These are phyloP conservation scores for Aspergillus calidoustus DNA, from an alignment of 2,329 filamentous ascomycete species.

Conservation along the genomic window DNA sequence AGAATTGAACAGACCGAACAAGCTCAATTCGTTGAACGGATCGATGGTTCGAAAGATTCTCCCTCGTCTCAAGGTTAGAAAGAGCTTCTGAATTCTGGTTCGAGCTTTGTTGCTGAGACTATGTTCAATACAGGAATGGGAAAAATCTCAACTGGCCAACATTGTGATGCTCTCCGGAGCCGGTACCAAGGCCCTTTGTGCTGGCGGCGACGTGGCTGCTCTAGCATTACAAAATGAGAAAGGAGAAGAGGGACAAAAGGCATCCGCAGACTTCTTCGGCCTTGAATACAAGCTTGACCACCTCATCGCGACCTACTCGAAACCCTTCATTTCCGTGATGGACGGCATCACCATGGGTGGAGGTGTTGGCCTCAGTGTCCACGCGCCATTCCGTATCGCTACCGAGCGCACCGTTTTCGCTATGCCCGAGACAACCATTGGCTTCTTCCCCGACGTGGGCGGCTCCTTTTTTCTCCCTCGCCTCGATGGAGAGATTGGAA, in stretches of 20 bases:
- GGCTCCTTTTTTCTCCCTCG: constrained; percentile 94
- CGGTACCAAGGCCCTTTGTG: constrained; percentile 84
- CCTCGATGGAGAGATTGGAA: constrained; percentile 84
- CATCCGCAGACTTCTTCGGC: constrained; percentile 83
- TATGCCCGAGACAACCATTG: constrained; percentile 98
- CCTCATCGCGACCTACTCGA: constrained; percentile 88
- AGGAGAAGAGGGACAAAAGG: constrained; percentile 70
- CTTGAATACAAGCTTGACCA: constrained; percentile 97
- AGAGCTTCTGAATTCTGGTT: neutral
- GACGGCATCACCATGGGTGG: constrained; percentile 99
- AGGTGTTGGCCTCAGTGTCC: constrained; percentile 89
- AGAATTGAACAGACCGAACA: constrained; percentile 89
- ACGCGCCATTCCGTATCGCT: constrained; percentile 94
- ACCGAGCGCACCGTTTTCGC: constrained; percentile 95
- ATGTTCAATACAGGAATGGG: constrained; percentile 69
- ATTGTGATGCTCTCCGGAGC: constrained; percentile 90
- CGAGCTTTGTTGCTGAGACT: constrained; percentile 20
- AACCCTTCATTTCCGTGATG: constrained; percentile 94
- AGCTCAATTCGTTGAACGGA: constrained; percentile 88
- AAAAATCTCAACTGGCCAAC: constrained; percentile 92
- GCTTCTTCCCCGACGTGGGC: constrained; percentile 98
- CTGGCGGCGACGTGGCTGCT: constrained; percentile 85
- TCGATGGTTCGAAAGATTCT: constrained; percentile 97
- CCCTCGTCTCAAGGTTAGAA: constrained; percentile 69
- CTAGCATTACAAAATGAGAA: constrained; percentile 75